A percentile compares a stretch with the other conserved stretches of the same genome.
Evolutionary conservation across 2,329 filamentous ascomycete genomes (phyloP).

Genomic region (Penicillium hesseltinei): DNA sequence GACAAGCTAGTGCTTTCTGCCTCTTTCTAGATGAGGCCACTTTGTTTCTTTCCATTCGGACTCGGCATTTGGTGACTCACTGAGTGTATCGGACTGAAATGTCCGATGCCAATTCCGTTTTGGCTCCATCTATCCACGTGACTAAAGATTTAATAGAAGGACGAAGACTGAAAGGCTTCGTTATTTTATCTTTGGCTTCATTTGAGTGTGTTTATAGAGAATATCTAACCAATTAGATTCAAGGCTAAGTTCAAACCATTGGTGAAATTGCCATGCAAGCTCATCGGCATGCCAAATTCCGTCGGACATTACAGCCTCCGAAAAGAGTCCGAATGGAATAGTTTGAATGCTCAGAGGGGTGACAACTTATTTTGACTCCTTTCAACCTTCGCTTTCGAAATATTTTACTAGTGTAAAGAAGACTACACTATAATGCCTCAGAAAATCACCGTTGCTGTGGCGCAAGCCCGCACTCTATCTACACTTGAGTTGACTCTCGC

Average conservation of each 20-base stretch:
- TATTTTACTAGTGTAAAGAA: not conserved
- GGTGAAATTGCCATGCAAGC: not conserved
- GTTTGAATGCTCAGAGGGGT: not conserved
- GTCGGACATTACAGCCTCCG: not conserved
- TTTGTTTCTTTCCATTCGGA: constrained; percentile 2
- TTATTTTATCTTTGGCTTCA: not conserved
- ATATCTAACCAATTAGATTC: not conserved
- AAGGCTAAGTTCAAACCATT: not conserved
- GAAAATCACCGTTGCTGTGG: constrained; percentile 44
- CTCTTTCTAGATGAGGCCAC: not conserved
- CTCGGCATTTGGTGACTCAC: not conserved
- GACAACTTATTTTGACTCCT: not conserved
- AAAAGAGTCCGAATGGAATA: not conserved
- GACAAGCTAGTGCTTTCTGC: constrained; percentile 11
- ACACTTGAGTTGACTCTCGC: constrained; percentile 58
- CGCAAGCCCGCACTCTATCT: constrained; percentile 47
- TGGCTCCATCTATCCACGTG: not conserved
- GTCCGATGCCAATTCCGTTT: constrained; percentile 1
- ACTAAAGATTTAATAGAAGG: not conserved
- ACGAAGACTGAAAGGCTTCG: not conserved
- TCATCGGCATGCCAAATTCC: constrained; percentile 1
- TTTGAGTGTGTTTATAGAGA: not conserved
- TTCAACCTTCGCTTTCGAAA: not conserved
- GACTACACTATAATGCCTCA: constrained; percentile 8
- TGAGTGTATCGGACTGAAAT: not conserved